Evolutionary conservation across 768 basidiomycete genomes (phyloP).

Genomic region (Russula olivacea): DNA sequence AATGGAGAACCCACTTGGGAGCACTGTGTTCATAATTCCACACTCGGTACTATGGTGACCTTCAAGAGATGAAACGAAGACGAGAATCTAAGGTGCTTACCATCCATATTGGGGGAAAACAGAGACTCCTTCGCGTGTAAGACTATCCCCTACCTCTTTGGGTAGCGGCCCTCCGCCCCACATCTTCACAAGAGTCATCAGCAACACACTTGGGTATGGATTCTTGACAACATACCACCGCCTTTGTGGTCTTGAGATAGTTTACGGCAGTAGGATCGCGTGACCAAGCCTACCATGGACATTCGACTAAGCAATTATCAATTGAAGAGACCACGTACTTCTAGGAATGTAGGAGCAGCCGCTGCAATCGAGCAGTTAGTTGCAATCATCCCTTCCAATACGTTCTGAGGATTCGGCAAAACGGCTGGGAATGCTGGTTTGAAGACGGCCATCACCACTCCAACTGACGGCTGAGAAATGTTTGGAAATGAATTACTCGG

Average conservation of each 20-base stretch:
- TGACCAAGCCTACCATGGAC: constrained; percentile 27
- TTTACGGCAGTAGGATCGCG: constrained; percentile 20
- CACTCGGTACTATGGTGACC: constrained; percentile 23
- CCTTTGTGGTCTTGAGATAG: constrained; percentile 26
- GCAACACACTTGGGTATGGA: background rate
- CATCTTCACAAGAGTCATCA: constrained; percentile 24
- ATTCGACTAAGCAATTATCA: background rate
- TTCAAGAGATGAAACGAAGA: background rate
- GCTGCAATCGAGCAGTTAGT: constrained; percentile 27
- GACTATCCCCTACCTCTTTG: constrained; percentile 27
- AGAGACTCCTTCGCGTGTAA: constrained; percentile 26
- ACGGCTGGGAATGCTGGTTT: constrained; percentile 30
- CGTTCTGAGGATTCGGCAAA: constrained; percentile 31
- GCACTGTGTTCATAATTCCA: constrained; percentile 25
- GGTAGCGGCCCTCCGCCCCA: constrained; percentile 32
- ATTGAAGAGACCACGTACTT: constrained; percentile 26
- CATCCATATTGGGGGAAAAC: constrained; percentile 27
- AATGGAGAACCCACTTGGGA: constrained; percentile 22
- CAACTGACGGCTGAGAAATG: constrained; percentile 27
- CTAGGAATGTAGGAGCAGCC: constrained; percentile 33
- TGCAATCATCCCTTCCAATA: constrained; percentile 28
- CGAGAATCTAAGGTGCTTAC: constrained; percentile 12
- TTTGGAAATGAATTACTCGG: background rate
- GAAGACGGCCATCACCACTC: constrained; percentile 30
- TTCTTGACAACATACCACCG: constrained; percentile 23